Evolutionary conservation across 495 filamentous ascomycete species (phyloP).

Genomic region (Tuber calosporum): DNA sequence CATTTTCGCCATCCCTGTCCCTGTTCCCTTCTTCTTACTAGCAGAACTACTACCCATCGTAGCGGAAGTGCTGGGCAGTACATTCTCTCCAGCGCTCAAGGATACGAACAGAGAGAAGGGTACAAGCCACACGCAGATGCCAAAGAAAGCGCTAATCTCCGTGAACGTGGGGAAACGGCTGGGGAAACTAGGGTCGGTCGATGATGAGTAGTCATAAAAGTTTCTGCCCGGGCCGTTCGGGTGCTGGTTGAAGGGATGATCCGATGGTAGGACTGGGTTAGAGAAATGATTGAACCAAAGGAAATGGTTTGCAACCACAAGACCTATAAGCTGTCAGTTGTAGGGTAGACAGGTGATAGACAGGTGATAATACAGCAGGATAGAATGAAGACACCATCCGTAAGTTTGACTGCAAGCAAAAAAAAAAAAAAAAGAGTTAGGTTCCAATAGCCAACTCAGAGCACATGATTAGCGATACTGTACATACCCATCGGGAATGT

Average conservation of each 20-base stretch:
- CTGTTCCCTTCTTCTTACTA: constrained; percentile 51
- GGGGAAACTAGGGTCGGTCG: constrained; percentile 54
- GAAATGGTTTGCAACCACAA: constrained; percentile 89
- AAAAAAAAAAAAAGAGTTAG: constrained; percentile 66
- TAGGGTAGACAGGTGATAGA: background rate
- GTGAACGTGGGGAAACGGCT: constrained; percentile 73
- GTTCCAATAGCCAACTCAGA: background rate
- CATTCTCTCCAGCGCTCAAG: constrained; percentile 85
- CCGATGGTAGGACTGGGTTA: constrained; percentile 48
- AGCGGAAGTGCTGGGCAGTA: constrained; percentile 69
- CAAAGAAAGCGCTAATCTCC: constrained; percentile 93
- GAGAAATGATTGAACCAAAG: constrained; percentile 96
- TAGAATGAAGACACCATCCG: constrained; percentile 76
- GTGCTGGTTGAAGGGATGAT: constrained; percentile 40
- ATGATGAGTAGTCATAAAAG: constrained; percentile 32
- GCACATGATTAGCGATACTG: background rate
- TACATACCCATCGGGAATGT: constrained; percentile 34
- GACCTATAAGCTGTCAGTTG: constrained; percentile 45
- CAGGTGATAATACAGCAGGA: constrained; percentile 59
- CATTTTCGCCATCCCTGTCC: constrained; percentile 83
- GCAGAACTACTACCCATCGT: constrained; percentile 51
- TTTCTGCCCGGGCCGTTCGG: constrained; percentile 14
- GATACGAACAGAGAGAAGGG: constrained; percentile 93
- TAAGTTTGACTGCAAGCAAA: constrained; percentile 82
- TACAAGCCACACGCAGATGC: constrained; percentile 91